phyloP scores from a whole-genome alignment of 202 grass and related monocot genomes.

The Thinopyrum obtusiflorum region DNA sequence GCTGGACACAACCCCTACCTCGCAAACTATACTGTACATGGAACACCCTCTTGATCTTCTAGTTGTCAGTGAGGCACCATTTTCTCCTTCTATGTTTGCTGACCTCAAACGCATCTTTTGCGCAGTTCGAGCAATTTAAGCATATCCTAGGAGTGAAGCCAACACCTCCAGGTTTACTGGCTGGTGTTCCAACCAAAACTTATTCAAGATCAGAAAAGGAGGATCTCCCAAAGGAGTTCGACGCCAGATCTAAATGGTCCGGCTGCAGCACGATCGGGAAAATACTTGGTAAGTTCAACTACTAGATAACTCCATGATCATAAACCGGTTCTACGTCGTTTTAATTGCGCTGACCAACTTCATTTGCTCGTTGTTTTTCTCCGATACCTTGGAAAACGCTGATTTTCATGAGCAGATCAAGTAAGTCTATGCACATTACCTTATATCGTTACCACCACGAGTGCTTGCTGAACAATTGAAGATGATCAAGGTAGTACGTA shows the following conservation, averaged over 20 bases:
- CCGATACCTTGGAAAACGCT: constrained; percentile 1
- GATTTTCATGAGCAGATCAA: constrained; percentile 60
- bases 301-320: background rate
- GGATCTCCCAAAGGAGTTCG: constrained; percentile 64
- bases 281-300: constrained; percentile 71
- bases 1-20: constrained; percentile 58
- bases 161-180: constrained; percentile 32
- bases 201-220: constrained; percentile 41
- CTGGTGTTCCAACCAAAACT: constrained; percentile 49
- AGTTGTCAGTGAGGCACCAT: background rate
- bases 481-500: background rate
- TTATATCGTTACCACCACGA: background rate
- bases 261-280: constrained; percentile 71
- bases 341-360: constrained; percentile 28
- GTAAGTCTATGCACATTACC: constrained; percentile 41
- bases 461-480: background rate
- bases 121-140: constrained; percentile 73
- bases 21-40: constrained; percentile 67
- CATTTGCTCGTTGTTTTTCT: background rate
- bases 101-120: background rate
- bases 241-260: constrained; percentile 76
- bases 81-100: background rate
- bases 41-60: background rate
- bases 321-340: background rate
- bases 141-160: constrained; percentile 84